Percentiles rank a stretch among this genome's conserved stretches.
These are phyloP conservation scores for Phytophthora hybrid DNA, from an alignment of 352 stramenopile species.

Conservation along the genomic window DNA sequence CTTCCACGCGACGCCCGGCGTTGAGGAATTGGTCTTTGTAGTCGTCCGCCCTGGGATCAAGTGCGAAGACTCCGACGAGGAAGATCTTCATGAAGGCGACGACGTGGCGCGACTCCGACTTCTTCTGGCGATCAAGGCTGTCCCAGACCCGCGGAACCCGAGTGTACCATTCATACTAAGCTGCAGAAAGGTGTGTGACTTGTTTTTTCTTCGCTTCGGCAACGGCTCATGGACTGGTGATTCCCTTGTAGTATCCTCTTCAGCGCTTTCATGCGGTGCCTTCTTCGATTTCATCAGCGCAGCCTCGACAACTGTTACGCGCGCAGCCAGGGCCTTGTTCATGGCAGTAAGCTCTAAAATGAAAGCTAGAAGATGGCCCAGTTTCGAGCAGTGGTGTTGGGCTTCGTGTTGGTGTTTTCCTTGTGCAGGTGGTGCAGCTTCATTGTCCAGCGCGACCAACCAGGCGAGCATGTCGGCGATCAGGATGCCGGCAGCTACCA, in stretches of 20 bases:
- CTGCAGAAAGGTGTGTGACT: slow-evolving; percentile 9
- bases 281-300: not conserved
- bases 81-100: slow-evolving; percentile 34
- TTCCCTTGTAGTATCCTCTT: too few species aligned
- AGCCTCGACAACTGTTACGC: slow-evolving; percentile 1
- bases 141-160: slow-evolving; percentile 7
- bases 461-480: not conserved
- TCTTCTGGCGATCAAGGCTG: too few species aligned
- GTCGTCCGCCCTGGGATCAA: slow-evolving; percentile 4
- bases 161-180: slow-evolving; percentile 26
- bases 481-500: not conserved
- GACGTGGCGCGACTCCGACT: slow-evolving; percentile 22
- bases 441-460: not conserved
- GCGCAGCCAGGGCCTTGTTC: not conserved
- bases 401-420: not conserved
- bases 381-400: not conserved
- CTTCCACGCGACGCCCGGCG: not conserved
- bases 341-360: not conserved
- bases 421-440: not conserved
- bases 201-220: too few species aligned
- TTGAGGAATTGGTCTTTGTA: slow-evolving; percentile 20
- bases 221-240: too few species aligned
- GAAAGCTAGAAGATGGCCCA: not conserved
- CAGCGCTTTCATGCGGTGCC: too few species aligned
- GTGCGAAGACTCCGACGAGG: slow-evolving; percentile 20